phyloP scores from a whole-genome alignment of 2,329 filamentous ascomycete species.

The Tolypocladium ovalisporum region DNA sequence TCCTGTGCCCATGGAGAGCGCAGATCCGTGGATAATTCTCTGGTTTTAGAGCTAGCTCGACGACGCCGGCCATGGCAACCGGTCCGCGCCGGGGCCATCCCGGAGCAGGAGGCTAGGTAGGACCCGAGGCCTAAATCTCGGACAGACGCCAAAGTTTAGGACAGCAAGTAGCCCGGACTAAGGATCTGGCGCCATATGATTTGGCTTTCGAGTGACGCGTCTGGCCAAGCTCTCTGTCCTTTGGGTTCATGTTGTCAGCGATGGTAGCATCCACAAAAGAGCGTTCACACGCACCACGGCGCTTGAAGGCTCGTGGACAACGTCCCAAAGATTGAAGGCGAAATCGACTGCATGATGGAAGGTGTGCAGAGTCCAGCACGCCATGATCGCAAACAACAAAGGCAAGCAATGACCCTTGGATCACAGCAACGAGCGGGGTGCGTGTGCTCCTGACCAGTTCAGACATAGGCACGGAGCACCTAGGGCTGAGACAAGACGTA shows the following conservation, averaged over 20 bases:
- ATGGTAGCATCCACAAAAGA: background rate
- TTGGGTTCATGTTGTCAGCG: background rate
- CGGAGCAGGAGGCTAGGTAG: background rate
- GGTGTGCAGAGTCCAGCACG: background rate
- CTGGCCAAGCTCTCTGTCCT: background rate
- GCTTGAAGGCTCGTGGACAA: background rate
- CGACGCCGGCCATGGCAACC: background rate
- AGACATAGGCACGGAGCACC: background rate
- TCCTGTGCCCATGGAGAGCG: background rate
- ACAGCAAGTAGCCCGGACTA: background rate
- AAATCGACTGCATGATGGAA: background rate
- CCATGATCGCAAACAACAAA: background rate
- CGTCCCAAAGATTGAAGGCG: background rate
- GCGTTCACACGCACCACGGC: background rate
- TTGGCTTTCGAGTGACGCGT: background rate
- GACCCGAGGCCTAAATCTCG: background rate
- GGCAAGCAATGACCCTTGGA: background rate
- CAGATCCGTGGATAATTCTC: background rate
- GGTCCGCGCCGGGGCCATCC: background rate
- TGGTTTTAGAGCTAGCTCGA: background rate
- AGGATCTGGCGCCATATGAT: background rate
- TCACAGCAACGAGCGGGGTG: background rate
- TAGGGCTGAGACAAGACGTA: background rate
- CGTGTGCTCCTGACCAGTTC: background rate
- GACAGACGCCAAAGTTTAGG: background rate